Evolutionary conservation across 2,329 filamentous ascomycete genomes (phyloP).

Genomic region (Claviceps sp.): DNA sequence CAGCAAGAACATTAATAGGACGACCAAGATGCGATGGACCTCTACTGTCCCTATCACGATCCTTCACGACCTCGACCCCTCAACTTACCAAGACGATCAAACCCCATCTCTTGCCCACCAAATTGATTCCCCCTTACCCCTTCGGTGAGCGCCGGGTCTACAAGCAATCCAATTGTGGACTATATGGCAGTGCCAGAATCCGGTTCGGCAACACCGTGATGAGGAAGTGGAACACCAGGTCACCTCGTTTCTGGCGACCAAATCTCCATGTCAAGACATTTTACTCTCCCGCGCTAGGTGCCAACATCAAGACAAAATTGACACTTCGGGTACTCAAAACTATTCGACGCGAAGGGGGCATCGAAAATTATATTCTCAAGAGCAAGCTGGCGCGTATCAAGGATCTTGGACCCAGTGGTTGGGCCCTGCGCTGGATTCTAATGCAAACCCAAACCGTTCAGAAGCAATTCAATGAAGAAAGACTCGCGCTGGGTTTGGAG

Average conservation of each 20-base stretch:
- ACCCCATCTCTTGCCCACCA: constrained; percentile 30
- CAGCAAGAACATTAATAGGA: not conserved
- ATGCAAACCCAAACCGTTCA: constrained; percentile 63
- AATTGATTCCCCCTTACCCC: constrained; percentile 53
- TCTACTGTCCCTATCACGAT: constrained; percentile 1
- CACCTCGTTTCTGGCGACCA: constrained; percentile 58
- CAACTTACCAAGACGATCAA: constrained; percentile 27
- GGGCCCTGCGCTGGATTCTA: constrained; percentile 78
- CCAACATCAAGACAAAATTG: constrained; percentile 52
- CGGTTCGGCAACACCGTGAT: constrained; percentile 72
- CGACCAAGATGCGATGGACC: not conserved
- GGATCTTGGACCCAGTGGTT: constrained; percentile 80
- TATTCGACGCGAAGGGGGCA: constrained; percentile 73
- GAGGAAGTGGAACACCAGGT: constrained; percentile 54
- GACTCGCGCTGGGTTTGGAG: constrained; percentile 49
- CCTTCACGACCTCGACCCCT: constrained; percentile 24
- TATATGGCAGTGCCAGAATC: constrained; percentile 58
- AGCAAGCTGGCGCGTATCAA: constrained; percentile 64
- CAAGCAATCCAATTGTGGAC: constrained; percentile 67
- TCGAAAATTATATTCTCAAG: constrained; percentile 85
- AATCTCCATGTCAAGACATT: constrained; percentile 60
- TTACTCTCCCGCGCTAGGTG: constrained; percentile 47
- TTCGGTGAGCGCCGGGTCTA: constrained; percentile 57
- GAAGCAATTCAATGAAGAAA: constrained; percentile 50
- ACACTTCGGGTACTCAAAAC: constrained; percentile 57